These are phyloP conservation scores for Nicotiana knightiana DNA, from an alignment of 257 asterid genomes.

Conservation along the genomic window DNA sequence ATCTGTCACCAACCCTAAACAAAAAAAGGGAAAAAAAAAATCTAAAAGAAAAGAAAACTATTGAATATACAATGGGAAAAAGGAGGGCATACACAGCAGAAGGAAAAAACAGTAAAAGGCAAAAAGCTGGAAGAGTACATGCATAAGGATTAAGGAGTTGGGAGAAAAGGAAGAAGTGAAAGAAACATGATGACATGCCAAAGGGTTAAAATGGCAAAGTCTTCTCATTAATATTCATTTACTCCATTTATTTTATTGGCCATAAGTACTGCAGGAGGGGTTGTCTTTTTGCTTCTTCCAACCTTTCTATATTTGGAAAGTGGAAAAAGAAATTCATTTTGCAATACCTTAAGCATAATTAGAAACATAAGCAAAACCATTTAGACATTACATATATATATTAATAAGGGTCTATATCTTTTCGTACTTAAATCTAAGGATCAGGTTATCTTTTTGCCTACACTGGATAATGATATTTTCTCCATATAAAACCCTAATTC, in stretches of 20 bases:
- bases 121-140: background rate
- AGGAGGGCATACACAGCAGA: background rate
- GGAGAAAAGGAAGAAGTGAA: background rate
- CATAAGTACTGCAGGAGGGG: background rate
- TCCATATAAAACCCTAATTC: background rate
- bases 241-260: background rate
- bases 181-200: background rate
- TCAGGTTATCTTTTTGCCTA: background rate
- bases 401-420: background rate
- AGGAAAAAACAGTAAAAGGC: background rate
- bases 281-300: background rate
- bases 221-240: background rate
- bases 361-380: background rate
- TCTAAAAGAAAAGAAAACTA: background rate
- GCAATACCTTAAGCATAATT: background rate
- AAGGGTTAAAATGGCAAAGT: background rate
- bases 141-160: background rate
- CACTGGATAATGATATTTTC: background rate
- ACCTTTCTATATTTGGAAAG: constrained; percentile 3
- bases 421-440: background rate
- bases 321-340: background rate
- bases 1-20: background rate
- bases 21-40: background rate
- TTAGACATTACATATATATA: background rate
- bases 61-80: background rate